Evolutionary conservation across 441 rosid genomes (phyloP).

Genomic region (Populus hybrid): DNA sequence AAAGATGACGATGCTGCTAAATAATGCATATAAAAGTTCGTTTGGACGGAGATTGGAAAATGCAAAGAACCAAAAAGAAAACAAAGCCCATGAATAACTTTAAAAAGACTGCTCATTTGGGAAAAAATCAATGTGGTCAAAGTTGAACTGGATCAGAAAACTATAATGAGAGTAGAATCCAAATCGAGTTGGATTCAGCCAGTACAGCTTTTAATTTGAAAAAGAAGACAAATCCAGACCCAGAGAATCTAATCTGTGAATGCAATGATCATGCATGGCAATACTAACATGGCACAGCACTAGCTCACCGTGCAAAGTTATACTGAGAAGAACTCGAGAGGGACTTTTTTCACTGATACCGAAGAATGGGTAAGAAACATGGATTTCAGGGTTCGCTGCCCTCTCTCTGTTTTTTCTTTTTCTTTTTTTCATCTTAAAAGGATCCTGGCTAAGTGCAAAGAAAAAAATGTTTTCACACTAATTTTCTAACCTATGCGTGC

Average conservation of each 20-base stretch:
- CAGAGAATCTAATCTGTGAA: slow-evolving; percentile 3
- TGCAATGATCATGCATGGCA: background rate
- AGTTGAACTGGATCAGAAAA: slow-evolving; percentile 27
- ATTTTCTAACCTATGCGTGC: background rate
- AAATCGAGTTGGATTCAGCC: slow-evolving; percentile 9
- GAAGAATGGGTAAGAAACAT: background rate
- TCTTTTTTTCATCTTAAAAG: background rate
- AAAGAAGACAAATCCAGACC: background rate
- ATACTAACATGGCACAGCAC: slow-evolving; percentile 1
- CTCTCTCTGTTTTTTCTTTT: background rate
- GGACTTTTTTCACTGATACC: background rate
- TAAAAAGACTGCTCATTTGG: slow-evolving; percentile 24
- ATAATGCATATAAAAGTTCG: slow-evolving; percentile 14
- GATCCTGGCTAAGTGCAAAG: background rate
- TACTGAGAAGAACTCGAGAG: background rate
- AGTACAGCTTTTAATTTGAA: slow-evolving; percentile 4
- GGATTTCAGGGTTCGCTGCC: background rate
- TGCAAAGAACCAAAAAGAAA: slow-evolving; percentile 28
- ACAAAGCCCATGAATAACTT: slow-evolving; percentile 21
- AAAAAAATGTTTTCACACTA: background rate
- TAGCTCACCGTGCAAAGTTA: background rate
- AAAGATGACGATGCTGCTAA: slow-evolving; percentile 24
- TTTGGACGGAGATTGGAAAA: slow-evolving; percentile 13
- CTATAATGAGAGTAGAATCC: slow-evolving; percentile 13
- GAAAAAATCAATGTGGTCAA: slow-evolving; percentile 18